A percentile compares a stretch with the other conserved stretches of the same genome.
These are phyloP conservation scores for Parmelia sp. DNA, from an alignment of 495 filamentous ascomycete species.

Conservation along the genomic window DNA sequence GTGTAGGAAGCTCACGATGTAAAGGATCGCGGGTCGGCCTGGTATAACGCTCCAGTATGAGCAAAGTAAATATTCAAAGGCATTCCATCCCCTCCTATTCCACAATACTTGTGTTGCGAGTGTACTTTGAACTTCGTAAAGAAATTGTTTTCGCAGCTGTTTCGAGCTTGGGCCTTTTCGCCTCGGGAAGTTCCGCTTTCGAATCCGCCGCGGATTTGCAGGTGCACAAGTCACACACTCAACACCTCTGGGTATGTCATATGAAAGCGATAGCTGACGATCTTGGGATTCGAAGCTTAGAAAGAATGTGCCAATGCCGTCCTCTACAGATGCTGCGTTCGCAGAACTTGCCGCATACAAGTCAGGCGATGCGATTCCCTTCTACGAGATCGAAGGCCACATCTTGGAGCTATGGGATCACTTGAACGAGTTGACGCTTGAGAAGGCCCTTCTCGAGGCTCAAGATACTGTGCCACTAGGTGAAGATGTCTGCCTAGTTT, in stretches of 20 bases:
- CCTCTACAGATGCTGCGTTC: conserved; percentile 7
- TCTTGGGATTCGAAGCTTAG: background rate
- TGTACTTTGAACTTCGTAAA: background rate
- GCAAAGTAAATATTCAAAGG: conserved; percentile 78
- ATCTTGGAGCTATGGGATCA: conserved; percentile 63
- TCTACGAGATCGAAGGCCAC: conserved; percentile 55
- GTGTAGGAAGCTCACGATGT: conserved; percentile 50
- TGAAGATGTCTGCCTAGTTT: background rate
- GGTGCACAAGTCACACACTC: background rate
- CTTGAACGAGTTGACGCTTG: conserved; percentile 61
- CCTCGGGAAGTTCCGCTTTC: conserved; percentile 4
- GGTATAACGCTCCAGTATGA: conserved; percentile 78
- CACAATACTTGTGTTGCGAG: background rate
- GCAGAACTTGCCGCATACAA: conserved; percentile 38
- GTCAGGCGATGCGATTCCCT: conserved; percentile 43
- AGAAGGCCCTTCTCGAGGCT: conserved; percentile 58
- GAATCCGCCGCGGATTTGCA: background rate
- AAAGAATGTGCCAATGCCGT: conserved; percentile 2
- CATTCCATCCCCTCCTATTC: conserved; percentile 47
- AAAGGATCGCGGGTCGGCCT: conserved; percentile 62
- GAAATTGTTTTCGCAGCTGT: background rate
- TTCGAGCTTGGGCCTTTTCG: background rate
- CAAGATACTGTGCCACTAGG: background rate
- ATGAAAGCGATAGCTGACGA: background rate
- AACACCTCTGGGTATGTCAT: background rate